These are phyloP conservation scores for Coleophoma eucalyptorum DNA, from an alignment of 2,329 filamentous ascomycete genomes.

Conservation along the genomic window DNA sequence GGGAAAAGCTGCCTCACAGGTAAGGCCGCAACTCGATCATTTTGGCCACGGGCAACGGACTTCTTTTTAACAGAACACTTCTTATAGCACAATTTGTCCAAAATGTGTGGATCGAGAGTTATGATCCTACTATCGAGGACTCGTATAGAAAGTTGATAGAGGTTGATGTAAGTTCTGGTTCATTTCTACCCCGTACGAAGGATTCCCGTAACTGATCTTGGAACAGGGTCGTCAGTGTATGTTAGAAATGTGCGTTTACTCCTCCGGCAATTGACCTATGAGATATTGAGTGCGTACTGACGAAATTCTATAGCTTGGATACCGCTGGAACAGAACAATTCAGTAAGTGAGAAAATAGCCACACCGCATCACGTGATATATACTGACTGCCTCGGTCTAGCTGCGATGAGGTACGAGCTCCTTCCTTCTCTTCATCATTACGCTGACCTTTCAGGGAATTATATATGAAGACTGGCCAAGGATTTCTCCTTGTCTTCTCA, in stretches of 20 bases:
- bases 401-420: slow-evolving; percentile 50
- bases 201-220: background rate
- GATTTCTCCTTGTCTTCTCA: slow-evolving; percentile 71
- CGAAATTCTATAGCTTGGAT: slow-evolving; percentile 46
- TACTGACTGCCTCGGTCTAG: slow-evolving; percentile 27
- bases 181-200: background rate
- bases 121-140: slow-evolving; percentile 60
- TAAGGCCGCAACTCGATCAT: slow-evolving; percentile 32
- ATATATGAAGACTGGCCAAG: slow-evolving; percentile 74
- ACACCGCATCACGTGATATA: slow-evolving; percentile 16
- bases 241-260: slow-evolving; percentile 57
- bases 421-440: background rate
- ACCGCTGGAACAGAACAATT: slow-evolving; percentile 75
- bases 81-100: slow-evolving; percentile 67
- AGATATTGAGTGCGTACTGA: too few relatives aligned
- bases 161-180: slow-evolving; percentile 56
- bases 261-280: background rate
- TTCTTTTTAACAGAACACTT: slow-evolving; percentile 14
- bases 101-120: slow-evolving; percentile 71
- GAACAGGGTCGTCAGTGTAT: slow-evolving; percentile 65
- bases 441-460: slow-evolving; percentile 45
- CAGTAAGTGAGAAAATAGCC: slow-evolving; percentile 46
- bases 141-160: slow-evolving; percentile 58
- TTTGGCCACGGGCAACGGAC: slow-evolving; percentile 4
- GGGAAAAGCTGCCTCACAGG: slow-evolving; percentile 74